Evolutionary conservation across 2,329 filamentous ascomycete species (phyloP), one percentile per base, ranked within the genome.

Genomic region (Alternaria triticina): DNA sequence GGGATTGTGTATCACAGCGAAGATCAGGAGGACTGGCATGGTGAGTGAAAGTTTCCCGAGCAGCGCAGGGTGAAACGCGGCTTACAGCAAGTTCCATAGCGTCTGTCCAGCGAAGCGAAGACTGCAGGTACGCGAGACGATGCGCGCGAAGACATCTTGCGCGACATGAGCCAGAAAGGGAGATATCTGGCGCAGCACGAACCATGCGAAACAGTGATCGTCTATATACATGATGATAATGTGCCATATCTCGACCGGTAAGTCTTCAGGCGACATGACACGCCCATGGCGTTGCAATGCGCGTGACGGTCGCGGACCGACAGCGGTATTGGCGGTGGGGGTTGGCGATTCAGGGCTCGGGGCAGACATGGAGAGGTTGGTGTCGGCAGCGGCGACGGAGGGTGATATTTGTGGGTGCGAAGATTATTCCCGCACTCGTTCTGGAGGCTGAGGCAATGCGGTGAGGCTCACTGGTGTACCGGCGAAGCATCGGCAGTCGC

Each of bases 181-280:
- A 45, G 63, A 70, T 15, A 67, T 65, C 27, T 67, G 67, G 63
- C 69, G 68, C 58, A 74, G 50, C 54, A 70, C 58, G 40, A 66
- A 67, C 67, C 68, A 71, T 33, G 62, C 67, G 54, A 72, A 71
- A 65, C 69, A 69, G 49, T 57, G 59, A 65, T 69, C 62, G 59
- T 67, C 63, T 22, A 71, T 47, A 30, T 49, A 44, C 30, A 52
- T 51, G 52, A 73, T 62, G 56, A 68, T 65, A 28, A 64, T 52
- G 25, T 63, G 54, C 64, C 64, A 73, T 11, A 73, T 52, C 30
- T 69, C 70, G 15, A 59, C 46, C 22, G 71, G 69, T 43, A 72
- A 64, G 40, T 36, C 45, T 45, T 65, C 50, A 52, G 47, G 45
- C 52, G 57, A 57, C 60, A 64, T 64, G 44, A 44, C 57, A 64